These are phyloP conservation scores for Penicillium sp. DNA, from an alignment of 2,329 filamentous ascomycete genomes.

Conservation along the genomic window DNA sequence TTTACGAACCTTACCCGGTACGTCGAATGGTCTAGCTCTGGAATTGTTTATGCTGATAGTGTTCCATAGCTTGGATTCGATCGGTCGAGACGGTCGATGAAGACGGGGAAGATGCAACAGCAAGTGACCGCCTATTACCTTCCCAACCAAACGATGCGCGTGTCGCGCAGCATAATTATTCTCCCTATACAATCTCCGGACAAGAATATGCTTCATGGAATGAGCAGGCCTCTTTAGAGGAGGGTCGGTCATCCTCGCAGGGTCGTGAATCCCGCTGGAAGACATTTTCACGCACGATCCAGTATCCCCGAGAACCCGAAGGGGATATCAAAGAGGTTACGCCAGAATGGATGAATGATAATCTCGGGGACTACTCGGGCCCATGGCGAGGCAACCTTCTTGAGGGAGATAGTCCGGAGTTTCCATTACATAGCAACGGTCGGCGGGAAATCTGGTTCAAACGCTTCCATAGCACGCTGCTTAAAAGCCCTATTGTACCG, in stretches of 20 bases:
- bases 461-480: constrained; percentile 61
- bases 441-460: constrained; percentile 53
- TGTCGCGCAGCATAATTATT: constrained; percentile 46
- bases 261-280: constrained; percentile 45
- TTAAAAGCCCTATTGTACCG: constrained; percentile 80
- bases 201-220: constrained; percentile 11
- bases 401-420: constrained; percentile 49
- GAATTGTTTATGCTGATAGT: neutral
- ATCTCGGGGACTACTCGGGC: constrained; percentile 43
- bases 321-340: constrained; percentile 41
- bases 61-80: constrained; percentile 40
- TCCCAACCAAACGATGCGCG: constrained; percentile 37
- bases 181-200: constrained; percentile 31
- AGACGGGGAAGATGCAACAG: constrained; percentile 32
- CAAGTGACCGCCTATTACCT: constrained; percentile 34
- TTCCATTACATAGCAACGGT: constrained; percentile 46
- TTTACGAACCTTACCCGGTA: constrained; percentile 39
- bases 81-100: constrained; percentile 38
- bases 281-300: constrained; percentile 40
- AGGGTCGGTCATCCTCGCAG: neutral
- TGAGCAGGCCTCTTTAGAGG: constrained; percentile 9
- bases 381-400: constrained; percentile 50
- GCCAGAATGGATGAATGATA: constrained; percentile 44
- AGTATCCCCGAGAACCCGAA: constrained; percentile 38
- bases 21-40: neutral